Conservation (phyloP, 1,284 basidiomycete species). For the Ustilago tritici region DNA sequence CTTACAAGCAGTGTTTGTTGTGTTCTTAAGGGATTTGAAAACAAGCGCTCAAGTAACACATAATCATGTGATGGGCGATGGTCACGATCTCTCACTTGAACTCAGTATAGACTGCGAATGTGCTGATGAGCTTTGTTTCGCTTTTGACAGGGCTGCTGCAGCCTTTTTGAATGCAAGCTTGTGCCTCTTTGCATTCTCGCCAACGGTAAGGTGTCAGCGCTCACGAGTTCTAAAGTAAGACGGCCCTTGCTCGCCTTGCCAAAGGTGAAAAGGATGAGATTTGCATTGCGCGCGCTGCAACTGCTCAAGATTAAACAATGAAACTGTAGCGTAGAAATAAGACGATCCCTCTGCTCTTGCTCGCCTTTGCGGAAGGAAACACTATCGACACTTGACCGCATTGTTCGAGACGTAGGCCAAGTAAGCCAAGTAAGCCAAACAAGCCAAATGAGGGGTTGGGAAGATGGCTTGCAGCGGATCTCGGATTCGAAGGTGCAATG, state of each 20-base stretch:
- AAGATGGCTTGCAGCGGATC: conserved; percentile 7
- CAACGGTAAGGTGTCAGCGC: neutral
- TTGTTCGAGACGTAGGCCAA: neutral
- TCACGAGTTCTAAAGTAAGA: neutral
- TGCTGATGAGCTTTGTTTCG: conserved; percentile 2
- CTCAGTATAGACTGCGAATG: neutral
- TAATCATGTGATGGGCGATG: conserved; percentile 23
- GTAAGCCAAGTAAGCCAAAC: neutral
- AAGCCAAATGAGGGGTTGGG: neutral
- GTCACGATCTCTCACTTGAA: conserved; percentile 5
- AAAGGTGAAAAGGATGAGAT: neutral
- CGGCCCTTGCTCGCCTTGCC: neutral
- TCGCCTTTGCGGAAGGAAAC: neutral
- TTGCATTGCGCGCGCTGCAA: neutral
- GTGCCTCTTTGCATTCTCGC: neutral
- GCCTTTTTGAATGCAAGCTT: neutral
- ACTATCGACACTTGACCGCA: neutral
- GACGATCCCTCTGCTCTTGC: neutral
- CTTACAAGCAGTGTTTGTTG: too few relatives aligned
- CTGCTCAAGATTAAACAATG: neutral
- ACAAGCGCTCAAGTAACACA: neutral
- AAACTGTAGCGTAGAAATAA: neutral
- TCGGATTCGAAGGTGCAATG: neutral
- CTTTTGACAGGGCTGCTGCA: neutral
- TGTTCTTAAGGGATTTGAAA: neutral